Base-by-base conservation (phyloP, 805 yeast species). In the Suhomyces pyralidae region DNA sequence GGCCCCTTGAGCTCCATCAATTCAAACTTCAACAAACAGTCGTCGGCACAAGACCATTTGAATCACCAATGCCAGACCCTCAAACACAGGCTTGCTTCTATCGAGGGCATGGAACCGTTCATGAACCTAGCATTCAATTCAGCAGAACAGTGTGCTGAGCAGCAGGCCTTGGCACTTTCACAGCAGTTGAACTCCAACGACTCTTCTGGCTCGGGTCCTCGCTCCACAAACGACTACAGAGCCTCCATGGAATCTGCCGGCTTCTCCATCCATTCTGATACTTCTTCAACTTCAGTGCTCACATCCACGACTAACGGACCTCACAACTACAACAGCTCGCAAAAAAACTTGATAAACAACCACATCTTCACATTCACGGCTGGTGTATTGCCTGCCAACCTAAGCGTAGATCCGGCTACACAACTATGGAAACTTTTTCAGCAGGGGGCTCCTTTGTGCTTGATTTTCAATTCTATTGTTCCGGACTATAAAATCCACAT, bases 371-470 rank as follows among this genome's bases (percentile, higher is more conserved):
- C 90, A 5, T 88, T 83, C 69, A 82, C 87, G 46, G 88, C 87
- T 55, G 96, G 96, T 26, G 84, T 86, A 14, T 76, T 85, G 44
- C 96, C 93, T 3, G 88, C 88, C 5, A 83, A 81, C 57, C 78
- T 81, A 55, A 80, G 81, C 57, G 87, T 89, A 63, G 99, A 94
- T 66, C 97, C 98, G 3, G 97, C 89, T 2, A 90, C 97, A 1
- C 92, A 90, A 56, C 66, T 94, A 43, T 88, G 97, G 83, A 85
- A 90, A 58, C 73, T 94, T 32, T 85, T 94, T 62, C 96, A 93
- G 62, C 90, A 88, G 62, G 99, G 98, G 9, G 86, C 96, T 2
- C 96, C 98, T 3, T 74, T 94, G 42, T 92, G 98, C 68, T 81
- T 90, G 42, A 73, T 93, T 7, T 90, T 87, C 75, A 93, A 94